Percentiles rank a stretch among this genome's conserved stretches.
Evolutionary conservation across 1,284 basidiomycete species (phyloP).

Genomic region (Grifola frondosa): DNA sequence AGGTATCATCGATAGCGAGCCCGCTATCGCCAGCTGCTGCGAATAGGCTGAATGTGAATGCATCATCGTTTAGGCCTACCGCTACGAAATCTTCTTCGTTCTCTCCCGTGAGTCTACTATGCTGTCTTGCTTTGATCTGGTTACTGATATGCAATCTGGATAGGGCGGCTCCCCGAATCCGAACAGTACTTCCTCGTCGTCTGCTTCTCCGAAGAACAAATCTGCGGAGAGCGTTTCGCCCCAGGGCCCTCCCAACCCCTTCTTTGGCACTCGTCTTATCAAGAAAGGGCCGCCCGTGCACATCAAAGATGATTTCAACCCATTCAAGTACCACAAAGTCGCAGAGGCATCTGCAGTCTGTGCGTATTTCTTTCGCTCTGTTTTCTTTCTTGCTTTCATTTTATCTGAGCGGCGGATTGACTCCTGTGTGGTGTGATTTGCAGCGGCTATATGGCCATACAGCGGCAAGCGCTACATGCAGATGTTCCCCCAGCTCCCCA

Average conservation of each 20-base stretch:
- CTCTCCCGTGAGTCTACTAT: conserved; percentile 22
- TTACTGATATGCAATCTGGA: conserved; percentile 1
- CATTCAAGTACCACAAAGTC: conserved; percentile 86
- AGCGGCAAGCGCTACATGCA: conserved; percentile 82
- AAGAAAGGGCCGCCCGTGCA: conserved; percentile 75
- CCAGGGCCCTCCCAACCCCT: conserved; percentile 64
- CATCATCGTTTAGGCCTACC: conserved; percentile 81
- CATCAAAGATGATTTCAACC: conserved; percentile 93
- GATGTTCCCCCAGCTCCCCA: conserved; percentile 66
- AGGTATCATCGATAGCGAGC: conserved; percentile 38
- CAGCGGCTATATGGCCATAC: conserved; percentile 84
- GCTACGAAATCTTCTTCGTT: conserved; percentile 65
- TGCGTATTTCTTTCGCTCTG: conserved; percentile 40
- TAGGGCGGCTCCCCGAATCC: conserved; percentile 44
- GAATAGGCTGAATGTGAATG: conserved; percentile 65
- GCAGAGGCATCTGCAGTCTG: conserved; percentile 71
- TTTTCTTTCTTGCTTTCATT: not conserved
- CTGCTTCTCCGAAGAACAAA: conserved; percentile 64
- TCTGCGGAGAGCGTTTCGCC: conserved; percentile 39
- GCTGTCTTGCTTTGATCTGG: conserved; percentile 1
- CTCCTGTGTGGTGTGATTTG: conserved; percentile 5
- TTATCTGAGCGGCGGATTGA: conserved; percentile 2
- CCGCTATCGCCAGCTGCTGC: conserved; percentile 43
- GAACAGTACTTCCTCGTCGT: conserved; percentile 36
- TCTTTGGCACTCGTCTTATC: conserved; percentile 80